Conservation (phyloP, 2,329 filamentous ascomycete species). For the Claviceps sp. region DNA sequence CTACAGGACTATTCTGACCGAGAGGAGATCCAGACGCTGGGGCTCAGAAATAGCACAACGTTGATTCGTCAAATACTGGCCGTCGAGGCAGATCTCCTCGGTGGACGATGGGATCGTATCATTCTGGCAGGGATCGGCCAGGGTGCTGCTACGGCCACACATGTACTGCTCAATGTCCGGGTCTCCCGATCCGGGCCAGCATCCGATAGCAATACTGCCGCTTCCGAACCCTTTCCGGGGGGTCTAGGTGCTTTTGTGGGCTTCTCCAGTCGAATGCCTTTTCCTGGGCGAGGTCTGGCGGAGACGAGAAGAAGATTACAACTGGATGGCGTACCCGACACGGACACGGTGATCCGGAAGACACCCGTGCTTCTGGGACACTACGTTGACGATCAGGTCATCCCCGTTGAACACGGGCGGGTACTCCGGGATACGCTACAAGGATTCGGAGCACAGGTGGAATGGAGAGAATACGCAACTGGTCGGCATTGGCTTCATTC, state of each 20-base stretch:
- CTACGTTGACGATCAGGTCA: conserved; percentile 28
- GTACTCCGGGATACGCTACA: conserved; percentile 20
- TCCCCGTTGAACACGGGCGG: conserved; percentile 23
- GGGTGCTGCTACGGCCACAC: conserved; percentile 27
- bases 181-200: conserved; percentile 8
- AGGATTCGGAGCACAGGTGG: conserved; percentile 23
- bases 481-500: conserved; percentile 33
- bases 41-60: conserved; percentile 24
- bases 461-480: conserved; percentile 26
- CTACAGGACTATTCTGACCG: conserved; percentile 23
- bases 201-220: neutral
- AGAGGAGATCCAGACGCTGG: conserved; percentile 28
- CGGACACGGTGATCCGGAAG: conserved; percentile 20
- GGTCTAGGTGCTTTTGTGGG: conserved; percentile 23
- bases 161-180: conserved; percentile 23
- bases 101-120: conserved; percentile 24
- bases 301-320: conserved; percentile 20
- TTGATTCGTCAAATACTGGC: conserved; percentile 19
- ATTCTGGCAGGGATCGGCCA: conserved; percentile 33
- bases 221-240: neutral
- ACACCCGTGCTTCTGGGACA: conserved; percentile 33
- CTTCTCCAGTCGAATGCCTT: conserved; percentile 24
- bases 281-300: conserved; percentile 17
- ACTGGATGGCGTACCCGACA: conserved; percentile 11
- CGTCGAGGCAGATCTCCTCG: conserved; percentile 21